Evolutionary conservation across 345 rosid species (phyloP).

Genomic region (Citrus mangshanensis): DNA sequence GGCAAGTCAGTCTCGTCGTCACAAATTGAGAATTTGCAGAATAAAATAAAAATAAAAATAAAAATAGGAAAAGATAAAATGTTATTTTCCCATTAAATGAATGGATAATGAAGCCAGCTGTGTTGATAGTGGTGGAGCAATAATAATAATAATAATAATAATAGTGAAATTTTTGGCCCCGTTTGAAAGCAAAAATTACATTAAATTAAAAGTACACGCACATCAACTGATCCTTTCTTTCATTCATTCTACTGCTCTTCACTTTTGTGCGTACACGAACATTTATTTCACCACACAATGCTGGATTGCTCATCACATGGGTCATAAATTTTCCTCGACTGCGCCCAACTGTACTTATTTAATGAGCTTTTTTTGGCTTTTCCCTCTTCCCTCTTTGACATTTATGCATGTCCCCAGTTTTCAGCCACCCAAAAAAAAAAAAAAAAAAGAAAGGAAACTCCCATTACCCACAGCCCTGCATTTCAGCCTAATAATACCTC

Average conservation of each 20-base stretch:
- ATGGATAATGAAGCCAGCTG: conserved; percentile 31
- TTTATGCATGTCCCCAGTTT: background rate
- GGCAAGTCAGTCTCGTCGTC: background rate
- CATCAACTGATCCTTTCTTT: background rate
- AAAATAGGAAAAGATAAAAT: background rate
- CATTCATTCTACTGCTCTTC: background rate
- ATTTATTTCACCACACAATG: conserved; percentile 26
- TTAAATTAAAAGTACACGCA: background rate
- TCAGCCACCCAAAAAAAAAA: too few relatives aligned
- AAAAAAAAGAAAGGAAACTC: too few relatives aligned
- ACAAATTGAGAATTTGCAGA: background rate
- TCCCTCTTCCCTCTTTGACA: background rate
- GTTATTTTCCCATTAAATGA: conserved; percentile 27
- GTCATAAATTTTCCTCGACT: conserved; percentile 20
- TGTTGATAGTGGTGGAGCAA: conserved; percentile 13
- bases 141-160: background rate
- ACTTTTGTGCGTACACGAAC: conserved; percentile 3
- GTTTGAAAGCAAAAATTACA: background rate
- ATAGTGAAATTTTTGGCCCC: conserved; percentile 20
- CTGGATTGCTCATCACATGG: conserved; percentile 26
- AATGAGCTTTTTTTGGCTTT: conserved; percentile 1
- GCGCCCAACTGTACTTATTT: conserved; percentile 19
- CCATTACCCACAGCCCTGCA: too few relatives aligned
- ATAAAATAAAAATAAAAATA: background rate
- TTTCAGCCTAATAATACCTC: too few relatives aligned